Conservation (phyloP, 306 rosid species). For the Inga laurina region DNA sequence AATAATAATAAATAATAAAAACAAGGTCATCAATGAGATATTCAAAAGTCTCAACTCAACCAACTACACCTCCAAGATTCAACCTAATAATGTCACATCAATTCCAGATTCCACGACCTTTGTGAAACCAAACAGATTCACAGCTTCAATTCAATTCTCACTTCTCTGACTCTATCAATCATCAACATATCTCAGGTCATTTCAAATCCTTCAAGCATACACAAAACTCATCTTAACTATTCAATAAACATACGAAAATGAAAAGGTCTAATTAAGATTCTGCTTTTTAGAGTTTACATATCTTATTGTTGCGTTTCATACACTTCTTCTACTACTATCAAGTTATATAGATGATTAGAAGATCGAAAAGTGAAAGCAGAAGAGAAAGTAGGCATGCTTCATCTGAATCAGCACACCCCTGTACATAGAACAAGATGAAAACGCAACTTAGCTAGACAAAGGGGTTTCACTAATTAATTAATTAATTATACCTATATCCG, state of each 20-base stretch:
- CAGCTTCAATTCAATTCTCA: background rate
- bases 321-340: background rate
- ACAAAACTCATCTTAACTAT: background rate
- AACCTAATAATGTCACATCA: background rate
- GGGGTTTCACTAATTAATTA: conserved; percentile 19
- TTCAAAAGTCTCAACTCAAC: background rate
- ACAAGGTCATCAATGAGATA: no score
- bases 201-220: background rate
- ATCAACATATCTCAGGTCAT: background rate
- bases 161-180: background rate
- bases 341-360: background rate
- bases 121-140: background rate
- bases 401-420: conserved; percentile 42
- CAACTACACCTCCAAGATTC: background rate
- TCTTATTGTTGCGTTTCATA: background rate
- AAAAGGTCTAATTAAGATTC: background rate
- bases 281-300: background rate
- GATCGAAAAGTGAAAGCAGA: background rate
- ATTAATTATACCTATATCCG: conserved; percentile 12
- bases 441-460: conserved; percentile 4
- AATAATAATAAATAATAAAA: no score
- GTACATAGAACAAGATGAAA: conserved; percentile 47
- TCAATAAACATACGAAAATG: background rate
- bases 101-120: background rate
- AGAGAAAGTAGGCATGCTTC: conserved; percentile 18